These are phyloP conservation scores for Penicillium robsamsonii DNA, from an alignment of 495 filamentous ascomycete species.

Conservation along the genomic window DNA sequence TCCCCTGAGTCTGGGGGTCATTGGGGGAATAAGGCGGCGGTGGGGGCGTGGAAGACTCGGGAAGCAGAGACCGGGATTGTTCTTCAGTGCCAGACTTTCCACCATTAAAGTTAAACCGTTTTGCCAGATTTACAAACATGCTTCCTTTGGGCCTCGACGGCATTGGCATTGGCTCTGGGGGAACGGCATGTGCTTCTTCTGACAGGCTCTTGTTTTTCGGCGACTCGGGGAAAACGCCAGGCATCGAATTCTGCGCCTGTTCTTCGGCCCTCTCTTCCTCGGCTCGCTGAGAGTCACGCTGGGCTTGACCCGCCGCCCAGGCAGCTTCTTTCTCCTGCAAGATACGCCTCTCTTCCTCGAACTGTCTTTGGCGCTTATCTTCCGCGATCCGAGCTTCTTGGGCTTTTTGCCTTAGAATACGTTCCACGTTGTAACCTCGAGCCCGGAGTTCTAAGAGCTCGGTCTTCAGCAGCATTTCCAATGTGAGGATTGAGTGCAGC, in stretches of 20 bases:
- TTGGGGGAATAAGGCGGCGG: conserved; percentile 44
- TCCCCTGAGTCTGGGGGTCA: conserved; percentile 34
- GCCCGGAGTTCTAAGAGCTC: conserved; percentile 72
- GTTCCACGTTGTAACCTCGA: conserved; percentile 91
- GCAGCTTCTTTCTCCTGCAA: conserved; percentile 62
- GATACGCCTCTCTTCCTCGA: conserved; percentile 69
- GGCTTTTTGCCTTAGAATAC: conserved; percentile 80
- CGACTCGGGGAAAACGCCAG: conserved; percentile 64
- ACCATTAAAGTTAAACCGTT: conserved; percentile 62
- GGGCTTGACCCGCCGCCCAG: conserved; percentile 41
- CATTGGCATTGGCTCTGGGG: conserved; percentile 25
- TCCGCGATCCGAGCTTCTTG: conserved; percentile 84
- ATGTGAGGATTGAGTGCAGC: conserved; percentile 77
- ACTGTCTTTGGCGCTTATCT: conserved; percentile 68
- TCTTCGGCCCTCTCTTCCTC: conserved; percentile 29
- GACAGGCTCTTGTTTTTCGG: conserved; percentile 44
- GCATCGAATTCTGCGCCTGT: conserved; percentile 52
- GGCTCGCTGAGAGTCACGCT: conserved; percentile 20
- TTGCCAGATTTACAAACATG: conserved; percentile 64
- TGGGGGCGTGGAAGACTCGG: conserved; percentile 33
- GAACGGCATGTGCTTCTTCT: conserved; percentile 24
- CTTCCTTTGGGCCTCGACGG: conserved; percentile 45
- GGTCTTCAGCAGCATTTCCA: conserved; percentile 84
- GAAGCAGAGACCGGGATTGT: conserved; percentile 27
- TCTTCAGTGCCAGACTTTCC: conserved; percentile 28